phyloP scores from a whole-genome alignment of 2,329 filamentous ascomycete genomes.

The Waltergamsia citrina region DNA sequence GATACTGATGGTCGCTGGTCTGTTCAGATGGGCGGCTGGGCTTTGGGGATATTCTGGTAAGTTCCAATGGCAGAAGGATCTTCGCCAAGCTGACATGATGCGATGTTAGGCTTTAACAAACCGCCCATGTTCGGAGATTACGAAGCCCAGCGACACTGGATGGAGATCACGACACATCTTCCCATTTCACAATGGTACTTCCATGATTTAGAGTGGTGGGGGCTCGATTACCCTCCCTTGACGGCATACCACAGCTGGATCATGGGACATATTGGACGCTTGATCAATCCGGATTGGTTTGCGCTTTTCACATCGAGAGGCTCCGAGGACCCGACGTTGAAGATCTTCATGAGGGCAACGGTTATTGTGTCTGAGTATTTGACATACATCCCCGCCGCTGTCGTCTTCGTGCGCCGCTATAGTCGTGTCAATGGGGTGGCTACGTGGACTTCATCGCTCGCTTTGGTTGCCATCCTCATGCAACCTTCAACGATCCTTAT shows the following conservation, averaged over 20 bases:
- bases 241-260: constrained; percentile 98
- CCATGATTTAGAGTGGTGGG: constrained; percentile 95
- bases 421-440: constrained; percentile 68
- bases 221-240: constrained; percentile 91
- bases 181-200: constrained; percentile 97
- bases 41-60: constrained; percentile 92
- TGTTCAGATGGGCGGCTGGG: constrained; percentile 88
- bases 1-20: constrained; percentile 78
- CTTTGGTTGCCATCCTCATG: constrained; percentile 82
- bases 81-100: constrained; percentile 2
- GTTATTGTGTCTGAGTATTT: constrained; percentile 88
- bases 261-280: constrained; percentile 73
- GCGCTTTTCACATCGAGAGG: constrained; percentile 75
- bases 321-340: constrained; percentile 67
- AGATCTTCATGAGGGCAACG: constrained; percentile 92
- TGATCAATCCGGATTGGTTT: constrained; percentile 82
- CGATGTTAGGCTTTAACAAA: constrained; percentile 60
- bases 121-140: constrained; percentile 96
- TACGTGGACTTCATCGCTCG: constrained; percentile 74
- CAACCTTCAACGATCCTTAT: constrained; percentile 86
- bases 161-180: constrained; percentile 87
- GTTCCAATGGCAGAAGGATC: constrained; percentile 9
- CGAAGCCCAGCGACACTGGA: constrained; percentile 97
- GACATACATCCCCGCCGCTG: constrained; percentile 73
- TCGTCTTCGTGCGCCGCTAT: constrained; percentile 78